Evolutionary conservation across 23 red algal genomes (phyloP).

Genomic region (Agarophyton chilense): DNA sequence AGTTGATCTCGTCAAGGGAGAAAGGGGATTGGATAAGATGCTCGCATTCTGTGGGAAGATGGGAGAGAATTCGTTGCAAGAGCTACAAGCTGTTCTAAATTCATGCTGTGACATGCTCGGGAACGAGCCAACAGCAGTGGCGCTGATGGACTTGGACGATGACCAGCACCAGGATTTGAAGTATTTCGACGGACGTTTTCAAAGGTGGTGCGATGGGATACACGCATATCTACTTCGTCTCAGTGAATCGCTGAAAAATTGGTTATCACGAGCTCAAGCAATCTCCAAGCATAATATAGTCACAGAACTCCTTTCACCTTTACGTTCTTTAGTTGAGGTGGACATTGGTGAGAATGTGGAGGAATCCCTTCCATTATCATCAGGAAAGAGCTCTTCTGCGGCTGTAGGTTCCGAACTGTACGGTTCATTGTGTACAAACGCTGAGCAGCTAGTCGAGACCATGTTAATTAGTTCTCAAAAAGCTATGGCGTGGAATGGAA

Average conservation of each 20-base stretch:
- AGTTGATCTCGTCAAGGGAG: not conserved
- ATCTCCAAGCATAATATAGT: not conserved
- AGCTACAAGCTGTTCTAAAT: not conserved
- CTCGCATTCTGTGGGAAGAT: not conserved
- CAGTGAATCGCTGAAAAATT: not conserved
- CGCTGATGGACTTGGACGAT: not conserved
- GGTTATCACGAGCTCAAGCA: not conserved
- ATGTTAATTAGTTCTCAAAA: constrained; percentile 23
- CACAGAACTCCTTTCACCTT: not conserved
- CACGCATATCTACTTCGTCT: not conserved
- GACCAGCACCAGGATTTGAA: not conserved
- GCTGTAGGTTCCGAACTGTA: not conserved
- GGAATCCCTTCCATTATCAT: no score
- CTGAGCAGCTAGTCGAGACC: not conserved
- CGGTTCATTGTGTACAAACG: not conserved
- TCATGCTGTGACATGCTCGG: not conserved
- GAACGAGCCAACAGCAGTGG: not conserved
- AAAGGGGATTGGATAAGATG: not conserved
- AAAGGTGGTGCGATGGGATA: not conserved
- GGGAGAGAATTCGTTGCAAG: not conserved
- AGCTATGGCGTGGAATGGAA: constrained; percentile 7
- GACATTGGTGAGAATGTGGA: not conserved
- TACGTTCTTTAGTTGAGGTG: not conserved
- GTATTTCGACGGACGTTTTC: constrained; percentile 14
- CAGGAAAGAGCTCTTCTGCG: not conserved